Percentiles rank a stretch among this genome's conserved stretches.
These are phyloP conservation scores for Komagataella pastoris DNA, from an alignment of 805 yeast genomes.

Conservation along the genomic window DNA sequence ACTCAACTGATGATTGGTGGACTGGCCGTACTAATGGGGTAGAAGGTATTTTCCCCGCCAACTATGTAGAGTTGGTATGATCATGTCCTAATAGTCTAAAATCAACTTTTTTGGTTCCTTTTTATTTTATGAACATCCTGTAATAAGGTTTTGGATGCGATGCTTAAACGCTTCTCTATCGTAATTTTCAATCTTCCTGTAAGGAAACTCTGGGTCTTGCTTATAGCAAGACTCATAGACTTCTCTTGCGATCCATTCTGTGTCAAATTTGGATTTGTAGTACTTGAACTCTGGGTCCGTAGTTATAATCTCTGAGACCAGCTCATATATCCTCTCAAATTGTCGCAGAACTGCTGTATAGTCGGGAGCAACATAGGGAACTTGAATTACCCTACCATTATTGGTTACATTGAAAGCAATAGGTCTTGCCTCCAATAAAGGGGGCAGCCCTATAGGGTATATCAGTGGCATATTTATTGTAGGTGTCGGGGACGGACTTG, in stretches of 20 bases:
- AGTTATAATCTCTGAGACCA: background rate
- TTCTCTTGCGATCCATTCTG: background rate
- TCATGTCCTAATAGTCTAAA: background rate
- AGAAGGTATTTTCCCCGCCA: constrained; percentile 95
- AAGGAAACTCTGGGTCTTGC: background rate
- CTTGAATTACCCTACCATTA: background rate
- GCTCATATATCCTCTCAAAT: background rate
- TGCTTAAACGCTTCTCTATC: background rate
- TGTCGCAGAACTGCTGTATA: background rate
- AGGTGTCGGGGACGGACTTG: background rate
- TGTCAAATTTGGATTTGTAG: background rate
- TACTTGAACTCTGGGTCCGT: background rate
- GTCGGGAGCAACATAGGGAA: background rate
- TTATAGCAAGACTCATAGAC: background rate
- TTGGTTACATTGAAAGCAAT: background rate
- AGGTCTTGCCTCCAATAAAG: background rate
- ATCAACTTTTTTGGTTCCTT: background rate
- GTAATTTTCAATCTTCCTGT: background rate
- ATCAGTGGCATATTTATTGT: background rate
- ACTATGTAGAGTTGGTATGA: constrained; percentile 73
- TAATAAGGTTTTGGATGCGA: background rate
- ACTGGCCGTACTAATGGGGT: constrained; percentile 76
- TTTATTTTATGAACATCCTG: background rate
- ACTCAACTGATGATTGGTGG: constrained; percentile 97
- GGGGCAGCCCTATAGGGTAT: background rate